A percentile compares a stretch with the other conserved stretches of the same genome.
Evolutionary conservation across 1,284 basidiomycete species (phyloP).

Genomic region (Meira nashicola): DNA sequence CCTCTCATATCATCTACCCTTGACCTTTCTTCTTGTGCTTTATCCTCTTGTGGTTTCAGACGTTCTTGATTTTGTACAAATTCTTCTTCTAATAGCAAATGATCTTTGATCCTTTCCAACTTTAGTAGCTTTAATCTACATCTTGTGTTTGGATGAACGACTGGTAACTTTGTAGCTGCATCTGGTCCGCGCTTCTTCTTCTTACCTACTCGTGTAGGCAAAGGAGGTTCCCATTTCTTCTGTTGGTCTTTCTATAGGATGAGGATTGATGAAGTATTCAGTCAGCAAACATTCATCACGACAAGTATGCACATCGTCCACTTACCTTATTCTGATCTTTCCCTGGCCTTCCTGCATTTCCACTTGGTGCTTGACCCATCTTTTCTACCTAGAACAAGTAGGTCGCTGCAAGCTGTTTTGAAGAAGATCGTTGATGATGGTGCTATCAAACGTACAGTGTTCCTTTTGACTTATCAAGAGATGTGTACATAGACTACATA

Average conservation of each 20-base stretch:
- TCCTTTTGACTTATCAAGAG: no score
- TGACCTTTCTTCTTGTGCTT: constrained; percentile 89
- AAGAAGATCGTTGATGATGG: no score
- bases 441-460: no score
- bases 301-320: neutral
- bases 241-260: constrained; percentile 59
- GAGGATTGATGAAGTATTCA: neutral
- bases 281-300: neutral
- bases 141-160: constrained; percentile 88
- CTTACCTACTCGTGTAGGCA: constrained; percentile 95
- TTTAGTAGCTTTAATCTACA: constrained; percentile 94
- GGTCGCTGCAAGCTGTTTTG: no score
- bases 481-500: no score
- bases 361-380: constrained; percentile 17
- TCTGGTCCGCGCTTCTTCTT: constrained; percentile 87
- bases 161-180: constrained; percentile 82
- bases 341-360: constrained; percentile 11
- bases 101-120: constrained; percentile 96
- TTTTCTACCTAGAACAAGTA: no score
- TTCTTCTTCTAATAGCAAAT: constrained; percentile 92
- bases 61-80: constrained; percentile 90
- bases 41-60: constrained; percentile 68
- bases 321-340: constrained; percentile 18
- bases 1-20: constrained; percentile 93
- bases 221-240: constrained; percentile 98